These are phyloP conservation scores for Aspergillus niger DNA, from an alignment of 2,329 filamentous ascomycete genomes.

Conservation along the genomic window DNA sequence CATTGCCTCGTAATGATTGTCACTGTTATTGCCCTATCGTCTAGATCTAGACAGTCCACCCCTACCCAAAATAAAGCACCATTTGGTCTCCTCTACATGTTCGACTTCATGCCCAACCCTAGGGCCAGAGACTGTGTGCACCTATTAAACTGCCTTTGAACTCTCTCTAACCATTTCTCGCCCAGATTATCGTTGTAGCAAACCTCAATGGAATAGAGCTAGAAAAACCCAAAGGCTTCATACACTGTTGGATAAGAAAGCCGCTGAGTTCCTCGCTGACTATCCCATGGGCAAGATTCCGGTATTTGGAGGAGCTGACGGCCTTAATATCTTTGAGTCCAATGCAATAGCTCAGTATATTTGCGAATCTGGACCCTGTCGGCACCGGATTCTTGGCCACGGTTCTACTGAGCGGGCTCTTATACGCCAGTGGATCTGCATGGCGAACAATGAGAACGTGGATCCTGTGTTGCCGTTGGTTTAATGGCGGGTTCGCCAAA, in stretches of 20 bases:
- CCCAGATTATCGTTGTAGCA: conserved; percentile 32
- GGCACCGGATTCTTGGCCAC: conserved; percentile 49
- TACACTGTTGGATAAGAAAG: conserved; percentile 40
- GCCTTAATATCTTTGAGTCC: conserved; percentile 50
- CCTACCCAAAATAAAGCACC: too few species aligned
- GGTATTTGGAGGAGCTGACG: conserved; percentile 51
- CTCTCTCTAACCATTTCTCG: too few species aligned
- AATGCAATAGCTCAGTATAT: conserved; percentile 53
- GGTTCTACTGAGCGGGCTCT: conserved; percentile 45
- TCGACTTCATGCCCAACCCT: too few species aligned
- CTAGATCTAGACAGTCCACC: too few species aligned
- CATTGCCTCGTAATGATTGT: too few species aligned
- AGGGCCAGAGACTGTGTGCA: too few species aligned
- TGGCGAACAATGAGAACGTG: conserved; percentile 38
- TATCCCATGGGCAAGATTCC: conserved; percentile 58
- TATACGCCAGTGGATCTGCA: conserved; percentile 52
- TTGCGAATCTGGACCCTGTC: conserved; percentile 48
- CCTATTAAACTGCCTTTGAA: too few species aligned
- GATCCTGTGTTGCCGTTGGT: conserved; percentile 20
- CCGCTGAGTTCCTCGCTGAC: conserved; percentile 52
- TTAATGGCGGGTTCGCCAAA: conserved; percentile 24
- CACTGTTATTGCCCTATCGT: too few species aligned
- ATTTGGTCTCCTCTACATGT: too few species aligned
- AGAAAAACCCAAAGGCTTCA: too few species aligned
- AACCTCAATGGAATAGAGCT: conserved; percentile 41